Evolutionary conservation across 2,329 filamentous ascomycete species (phyloP).

Genomic region (Thielaviopsis euricoi): DNA sequence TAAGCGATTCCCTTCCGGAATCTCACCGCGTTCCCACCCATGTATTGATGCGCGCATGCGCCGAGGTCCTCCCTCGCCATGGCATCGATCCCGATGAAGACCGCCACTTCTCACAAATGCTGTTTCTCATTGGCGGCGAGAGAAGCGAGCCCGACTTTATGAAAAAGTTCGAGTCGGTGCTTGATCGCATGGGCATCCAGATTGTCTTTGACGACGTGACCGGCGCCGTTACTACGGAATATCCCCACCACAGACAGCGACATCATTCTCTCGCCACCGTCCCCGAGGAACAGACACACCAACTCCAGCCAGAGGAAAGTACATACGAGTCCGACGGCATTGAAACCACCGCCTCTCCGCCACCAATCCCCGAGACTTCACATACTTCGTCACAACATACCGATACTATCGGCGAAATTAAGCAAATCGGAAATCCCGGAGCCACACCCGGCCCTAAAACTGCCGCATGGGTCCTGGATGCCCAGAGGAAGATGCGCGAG

Average conservation of each 20-base stretch:
- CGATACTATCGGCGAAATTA: slow-evolving; percentile 3
- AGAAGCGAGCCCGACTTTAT: slow-evolving; percentile 40
- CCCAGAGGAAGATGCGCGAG: slow-evolving; percentile 9
- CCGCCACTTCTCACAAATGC: slow-evolving; percentile 56
- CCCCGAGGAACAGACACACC: slow-evolving; percentile 9
- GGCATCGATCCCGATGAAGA: slow-evolving; percentile 58
- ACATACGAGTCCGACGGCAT: slow-evolving; percentile 6
- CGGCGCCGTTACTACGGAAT: slow-evolving; percentile 11
- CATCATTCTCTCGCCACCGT: slow-evolving; percentile 10
- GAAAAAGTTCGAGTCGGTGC: slow-evolving; percentile 52
- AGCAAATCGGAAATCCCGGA: background rate
- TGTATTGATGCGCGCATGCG: slow-evolving; percentile 69
- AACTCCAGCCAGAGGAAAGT: slow-evolving; percentile 8
- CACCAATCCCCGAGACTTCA: slow-evolving; percentile 5
- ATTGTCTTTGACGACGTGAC: slow-evolving; percentile 37
- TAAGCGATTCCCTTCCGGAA: slow-evolving; percentile 39
- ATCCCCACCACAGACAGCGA: slow-evolving; percentile 2
- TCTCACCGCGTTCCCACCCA: slow-evolving; percentile 52
- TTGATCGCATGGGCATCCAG: slow-evolving; percentile 54
- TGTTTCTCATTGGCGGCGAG: slow-evolving; percentile 62
- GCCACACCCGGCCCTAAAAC: slow-evolving; percentile 3
- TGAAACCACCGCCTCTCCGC: slow-evolving; percentile 8
- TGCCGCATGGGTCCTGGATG: slow-evolving; percentile 6
- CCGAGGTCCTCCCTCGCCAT: slow-evolving; percentile 54
- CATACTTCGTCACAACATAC: slow-evolving; percentile 8